Evolutionary conservation across 169 alveolate species (phyloP).

Genomic region (Eimeria acervulina): DNA sequence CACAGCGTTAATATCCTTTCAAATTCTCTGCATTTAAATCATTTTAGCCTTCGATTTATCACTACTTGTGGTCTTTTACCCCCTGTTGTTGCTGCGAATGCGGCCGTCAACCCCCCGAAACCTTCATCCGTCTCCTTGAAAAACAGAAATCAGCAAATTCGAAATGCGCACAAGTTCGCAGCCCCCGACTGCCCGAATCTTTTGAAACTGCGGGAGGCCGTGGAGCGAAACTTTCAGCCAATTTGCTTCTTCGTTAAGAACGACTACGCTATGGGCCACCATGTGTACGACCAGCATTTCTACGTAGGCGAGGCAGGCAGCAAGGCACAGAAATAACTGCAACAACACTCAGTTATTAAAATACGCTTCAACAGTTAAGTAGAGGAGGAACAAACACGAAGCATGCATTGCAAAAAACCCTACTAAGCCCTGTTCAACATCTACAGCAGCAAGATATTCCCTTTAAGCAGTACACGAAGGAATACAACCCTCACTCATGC

Average conservation of each 20-base stretch:
- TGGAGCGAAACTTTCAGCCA: slow-evolving; percentile 90
- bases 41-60: neutral
- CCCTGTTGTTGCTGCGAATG: neutral
- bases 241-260: slow-evolving; percentile 91
- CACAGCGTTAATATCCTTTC: neutral
- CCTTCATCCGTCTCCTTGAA: neutral
- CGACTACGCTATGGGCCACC: slow-evolving; percentile 92
- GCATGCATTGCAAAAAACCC: too few species aligned
- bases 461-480: too few species aligned
- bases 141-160: neutral
- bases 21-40: neutral
- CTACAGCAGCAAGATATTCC: too few species aligned
- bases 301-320: slow-evolving; percentile 57
- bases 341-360: neutral
- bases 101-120: neutral
- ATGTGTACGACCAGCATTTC: slow-evolving; percentile 85
- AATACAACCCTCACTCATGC: neutral
- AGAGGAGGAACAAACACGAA: too few species aligned
- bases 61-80: neutral
- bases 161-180: slow-evolving; percentile 83
- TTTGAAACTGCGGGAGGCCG: slow-evolving; percentile 57
- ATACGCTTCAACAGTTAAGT: too few species aligned
- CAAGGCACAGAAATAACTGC: neutral
- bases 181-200: slow-evolving; percentile 84
- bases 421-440: too few species aligned